Percentiles rank a stretch among this genome's conserved stretches.
Evolutionary conservation across 2,329 filamentous ascomycete species (phyloP).

Genomic region (Diplodia corticola): DNA sequence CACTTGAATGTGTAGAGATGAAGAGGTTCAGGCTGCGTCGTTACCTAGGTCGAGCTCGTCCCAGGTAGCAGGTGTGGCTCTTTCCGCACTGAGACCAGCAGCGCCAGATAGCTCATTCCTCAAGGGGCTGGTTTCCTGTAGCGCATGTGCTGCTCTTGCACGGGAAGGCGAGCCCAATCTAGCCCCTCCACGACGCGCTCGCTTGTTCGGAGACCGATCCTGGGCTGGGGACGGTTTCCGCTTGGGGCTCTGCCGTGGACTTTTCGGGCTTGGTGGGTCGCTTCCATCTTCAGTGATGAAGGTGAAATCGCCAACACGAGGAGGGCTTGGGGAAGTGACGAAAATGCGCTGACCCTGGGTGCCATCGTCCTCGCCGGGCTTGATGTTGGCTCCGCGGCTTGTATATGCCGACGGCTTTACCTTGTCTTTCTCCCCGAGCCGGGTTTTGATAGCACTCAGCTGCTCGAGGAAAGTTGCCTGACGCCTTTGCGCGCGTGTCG

Average conservation of each 20-base stretch:
- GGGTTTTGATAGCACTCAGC: constrained; percentile 17
- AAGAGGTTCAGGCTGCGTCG: neutral
- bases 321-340: neutral
- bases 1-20: neutral
- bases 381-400: neutral
- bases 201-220: neutral
- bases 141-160: neutral
- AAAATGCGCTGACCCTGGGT: constrained; percentile 3
- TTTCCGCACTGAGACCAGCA: constrained; percentile 4
- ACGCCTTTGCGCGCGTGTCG: constrained; percentile 13
- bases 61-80: constrained; percentile 6
- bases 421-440: constrained; percentile 19
- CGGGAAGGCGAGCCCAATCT: neutral
- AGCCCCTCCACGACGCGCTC: neutral
- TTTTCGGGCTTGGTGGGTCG: constrained; percentile 1
- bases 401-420: constrained; percentile 7
- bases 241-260: neutral
- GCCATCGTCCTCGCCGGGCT: constrained; percentile 12
- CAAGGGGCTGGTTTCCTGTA: constrained; percentile 1
- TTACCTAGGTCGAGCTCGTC: neutral
- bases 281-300: constrained; percentile 20
- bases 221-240: neutral
- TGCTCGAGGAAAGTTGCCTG: constrained; percentile 17
- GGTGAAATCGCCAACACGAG: constrained; percentile 1
- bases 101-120: constrained; percentile 12